Evolutionary conservation across 2,329 filamentous ascomycete genomes (phyloP), one percentile per base, ranked within the genome.

Genomic region (Fusarium robinianum): DNA sequence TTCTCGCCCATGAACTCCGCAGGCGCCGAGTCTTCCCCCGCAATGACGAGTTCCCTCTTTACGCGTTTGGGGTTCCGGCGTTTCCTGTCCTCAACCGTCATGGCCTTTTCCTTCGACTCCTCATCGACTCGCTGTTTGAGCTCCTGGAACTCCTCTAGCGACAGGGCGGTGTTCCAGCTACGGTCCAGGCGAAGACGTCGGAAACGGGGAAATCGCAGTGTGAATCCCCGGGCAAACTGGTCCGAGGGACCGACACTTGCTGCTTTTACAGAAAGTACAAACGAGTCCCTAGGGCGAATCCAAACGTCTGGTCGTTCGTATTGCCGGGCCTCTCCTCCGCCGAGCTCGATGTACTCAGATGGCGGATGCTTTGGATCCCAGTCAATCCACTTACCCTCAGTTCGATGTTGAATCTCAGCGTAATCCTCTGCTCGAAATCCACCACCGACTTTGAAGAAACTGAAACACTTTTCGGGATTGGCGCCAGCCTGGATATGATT

Each of bases 401-500:
- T 97, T 16, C 83, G 78, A 60, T 95, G 89, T 5, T 83, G 78
- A 31, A 99, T 85, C 44, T 86, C 82, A 0, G 86, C 83, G 64
- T 96, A 97, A 62, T 99, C 94, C 38, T 87, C 82, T 1, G 83
- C 85, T 10, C 81, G 84, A 65, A 97, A 91, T 0, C 94, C 94
- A 39, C 94, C 94, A n/a, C 94, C 94, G 11, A 99, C 94, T 67
- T 94, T 96, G 77, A 91, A 95, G 71, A 99, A 96, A n/a, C 90
- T 96, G 60, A 84, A 88, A 62, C 84, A 95, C 66, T 89, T 90
- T 68, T 88, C 85, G 0, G 83, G 78, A 49, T 83, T 78, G 5
- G 73, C 73, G 3, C 79, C 79, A 3, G 73, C 72, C 23, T 76
- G 72, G 22, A 86, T 77, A 21, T 87, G 79, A 49, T 84, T 80